phyloP scores from a whole-genome alignment of 495 filamentous ascomycete species.

The Hypomontagnella monticulosa region DNA sequence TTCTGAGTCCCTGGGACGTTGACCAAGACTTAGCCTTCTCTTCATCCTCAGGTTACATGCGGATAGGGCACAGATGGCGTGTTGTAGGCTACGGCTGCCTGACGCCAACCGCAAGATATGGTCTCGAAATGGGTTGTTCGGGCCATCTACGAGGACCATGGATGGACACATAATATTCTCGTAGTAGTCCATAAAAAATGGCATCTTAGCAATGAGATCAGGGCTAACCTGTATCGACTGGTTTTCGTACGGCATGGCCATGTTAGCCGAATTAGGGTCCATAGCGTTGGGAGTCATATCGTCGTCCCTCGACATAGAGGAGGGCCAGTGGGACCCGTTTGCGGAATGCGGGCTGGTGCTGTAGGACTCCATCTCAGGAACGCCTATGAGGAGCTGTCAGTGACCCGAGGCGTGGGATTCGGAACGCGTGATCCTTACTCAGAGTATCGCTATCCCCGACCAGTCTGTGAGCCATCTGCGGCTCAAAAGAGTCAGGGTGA shows the following conservation, averaged over 20 bases:
- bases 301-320: constrained; percentile 52
- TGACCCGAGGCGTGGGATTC: constrained; percentile 43
- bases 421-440: constrained; percentile 52
- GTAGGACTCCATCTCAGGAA: constrained; percentile 58
- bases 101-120: constrained; percentile 83
- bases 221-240: constrained; percentile 54
- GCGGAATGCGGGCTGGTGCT: constrained; percentile 57
- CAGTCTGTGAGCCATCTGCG: constrained; percentile 56
- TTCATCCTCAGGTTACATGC: constrained; percentile 82
- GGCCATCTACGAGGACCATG: constrained; percentile 89
- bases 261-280: constrained; percentile 35
- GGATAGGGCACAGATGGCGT: constrained; percentile 89
- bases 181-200: constrained; percentile 78
- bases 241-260: constrained; percentile 46
- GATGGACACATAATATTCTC: constrained; percentile 90
- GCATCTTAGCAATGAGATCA: constrained; percentile 65
- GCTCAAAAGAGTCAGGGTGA: constrained; percentile 56
- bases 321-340: constrained; percentile 52
- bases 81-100: constrained; percentile 82
- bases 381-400: constrained; percentile 49
- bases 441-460: constrained; percentile 57
- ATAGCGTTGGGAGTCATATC: constrained; percentile 50
- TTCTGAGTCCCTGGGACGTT: constrained; percentile 55
- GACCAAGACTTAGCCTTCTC: constrained; percentile 62
- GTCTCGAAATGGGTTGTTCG: constrained; percentile 83